Percentiles rank a stretch among this genome's conserved stretches.
Evolutionary conservation across 2,329 filamentous ascomycete species (phyloP).

Genomic region (Botrytis elliptica): DNA sequence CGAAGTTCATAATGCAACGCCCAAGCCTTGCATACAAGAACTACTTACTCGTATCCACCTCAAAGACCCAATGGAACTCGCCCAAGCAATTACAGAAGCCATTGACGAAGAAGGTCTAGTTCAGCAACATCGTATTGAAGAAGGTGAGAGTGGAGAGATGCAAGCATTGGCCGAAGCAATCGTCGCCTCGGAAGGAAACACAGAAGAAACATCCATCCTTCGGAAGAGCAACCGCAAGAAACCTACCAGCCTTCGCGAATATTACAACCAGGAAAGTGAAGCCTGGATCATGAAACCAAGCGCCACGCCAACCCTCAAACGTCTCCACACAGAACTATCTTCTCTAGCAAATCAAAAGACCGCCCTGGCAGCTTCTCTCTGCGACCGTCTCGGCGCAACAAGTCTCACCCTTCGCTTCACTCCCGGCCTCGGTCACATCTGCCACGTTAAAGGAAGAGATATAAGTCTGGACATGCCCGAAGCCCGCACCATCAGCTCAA

Average conservation of each 20-base stretch:
- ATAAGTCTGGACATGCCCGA: slow-evolving; percentile 40
- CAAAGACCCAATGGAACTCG: slow-evolving; percentile 64
- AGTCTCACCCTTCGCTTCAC: slow-evolving; percentile 82
- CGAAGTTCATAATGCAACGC: slow-evolving; percentile 26
- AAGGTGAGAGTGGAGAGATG: slow-evolving; percentile 68
- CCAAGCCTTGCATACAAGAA: slow-evolving; percentile 43
- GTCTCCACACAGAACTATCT: slow-evolving; percentile 67
- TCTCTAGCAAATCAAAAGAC: slow-evolving; percentile 59
- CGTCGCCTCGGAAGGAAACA: slow-evolving; percentile 62
- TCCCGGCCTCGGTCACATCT: slow-evolving; percentile 83
- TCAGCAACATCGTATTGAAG: slow-evolving; percentile 74
- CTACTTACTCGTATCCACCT: slow-evolving; percentile 63
- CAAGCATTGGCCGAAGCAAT: slow-evolving; percentile 72
- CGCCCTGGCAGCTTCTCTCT: slow-evolving; percentile 59
- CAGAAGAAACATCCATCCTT: slow-evolving; percentile 52
- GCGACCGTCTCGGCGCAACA: slow-evolving; percentile 57
- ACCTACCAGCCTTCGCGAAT: slow-evolving; percentile 51
- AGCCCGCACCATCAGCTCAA: slow-evolving; percentile 65
- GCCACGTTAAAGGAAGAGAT: slow-evolving; percentile 84
- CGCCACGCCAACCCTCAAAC: slow-evolving; percentile 65
- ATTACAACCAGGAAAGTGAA: slow-evolving; percentile 60
- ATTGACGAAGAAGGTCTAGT: slow-evolving; percentile 93
- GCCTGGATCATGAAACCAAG: slow-evolving; percentile 64
- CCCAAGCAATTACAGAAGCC: slow-evolving; percentile 67
- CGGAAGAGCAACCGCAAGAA: slow-evolving; percentile 44